These are phyloP conservation scores for Yamadazyma takamatsuzukensis DNA, from an alignment of 805 yeast genomes.

Conservation along the genomic window DNA sequence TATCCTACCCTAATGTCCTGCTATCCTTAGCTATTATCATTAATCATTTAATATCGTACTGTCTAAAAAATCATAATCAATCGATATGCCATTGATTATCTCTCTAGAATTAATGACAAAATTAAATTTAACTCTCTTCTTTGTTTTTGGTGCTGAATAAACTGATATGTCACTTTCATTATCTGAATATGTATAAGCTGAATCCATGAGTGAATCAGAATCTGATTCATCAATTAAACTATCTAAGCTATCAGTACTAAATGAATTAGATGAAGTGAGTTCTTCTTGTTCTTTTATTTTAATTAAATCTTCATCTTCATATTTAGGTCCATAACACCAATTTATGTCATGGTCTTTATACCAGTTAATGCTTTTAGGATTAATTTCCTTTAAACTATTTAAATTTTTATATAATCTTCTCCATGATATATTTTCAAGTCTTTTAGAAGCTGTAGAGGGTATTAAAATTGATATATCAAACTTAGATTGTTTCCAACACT, in stretches of 20 bases:
- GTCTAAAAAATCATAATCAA: slow-evolving; percentile 43
- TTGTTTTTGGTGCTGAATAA: slow-evolving; percentile 3
- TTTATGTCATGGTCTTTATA: slow-evolving; percentile 51
- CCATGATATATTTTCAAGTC: slow-evolving; percentile 39
- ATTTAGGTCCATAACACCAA: slow-evolving; percentile 51
- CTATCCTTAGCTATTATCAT: too few relatives aligned
- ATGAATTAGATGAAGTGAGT: not conserved
- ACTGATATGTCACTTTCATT: slow-evolving; percentile 1
- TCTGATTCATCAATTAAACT: slow-evolving; percentile 6
- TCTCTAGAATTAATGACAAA: slow-evolving; percentile 43
- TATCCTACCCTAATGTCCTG: too few relatives aligned
- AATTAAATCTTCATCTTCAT: slow-evolving; percentile 6
- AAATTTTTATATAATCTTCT: slow-evolving; percentile 34
- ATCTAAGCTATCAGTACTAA: slow-evolving; percentile 4
- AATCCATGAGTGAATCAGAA: slow-evolving; percentile 1
- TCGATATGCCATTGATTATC: slow-evolving; percentile 39
- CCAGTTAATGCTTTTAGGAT: slow-evolving; percentile 51
- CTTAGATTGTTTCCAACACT: slow-evolving; percentile 13
- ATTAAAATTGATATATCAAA: slow-evolving; percentile 12
- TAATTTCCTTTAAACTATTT: slow-evolving; percentile 22
- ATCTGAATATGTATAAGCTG: not conserved
- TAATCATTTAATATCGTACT: slow-evolving; percentile 14
- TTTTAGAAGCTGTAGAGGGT: slow-evolving; percentile 14
- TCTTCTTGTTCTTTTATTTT: not conserved
- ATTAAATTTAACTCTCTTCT: slow-evolving; percentile 40